Conservation (phyloP, 768 basidiomycete species). For the Mycena metata region DNA sequence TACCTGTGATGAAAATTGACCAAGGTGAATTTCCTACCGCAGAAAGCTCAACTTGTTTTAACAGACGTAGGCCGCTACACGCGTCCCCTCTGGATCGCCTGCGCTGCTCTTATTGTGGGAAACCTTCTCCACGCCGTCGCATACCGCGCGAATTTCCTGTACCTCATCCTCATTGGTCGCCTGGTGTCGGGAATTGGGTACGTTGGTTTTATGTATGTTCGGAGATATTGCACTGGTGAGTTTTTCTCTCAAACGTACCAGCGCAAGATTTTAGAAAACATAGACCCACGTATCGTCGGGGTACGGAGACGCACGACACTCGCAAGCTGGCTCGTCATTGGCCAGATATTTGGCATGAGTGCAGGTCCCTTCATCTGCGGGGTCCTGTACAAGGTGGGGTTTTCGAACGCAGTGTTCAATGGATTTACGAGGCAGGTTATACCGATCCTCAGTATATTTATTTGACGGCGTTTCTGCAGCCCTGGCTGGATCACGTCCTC, state of each 20-base stretch:
- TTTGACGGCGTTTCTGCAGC: too few relatives aligned
- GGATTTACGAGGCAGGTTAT: too few relatives aligned
- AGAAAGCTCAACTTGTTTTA: neutral
- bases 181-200: constrained; percentile 73
- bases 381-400: too few relatives aligned
- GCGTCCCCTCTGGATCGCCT: constrained; percentile 68
- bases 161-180: constrained; percentile 80
- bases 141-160: constrained; percentile 60
- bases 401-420: too few relatives aligned
- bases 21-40: constrained; percentile 54
- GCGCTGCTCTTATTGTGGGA: constrained; percentile 66
- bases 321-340: too few relatives aligned
- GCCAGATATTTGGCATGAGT: too few relatives aligned
- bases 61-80: constrained; percentile 60
- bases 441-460: too few relatives aligned
- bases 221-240: constrained; percentile 71
- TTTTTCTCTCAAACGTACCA: neutral
- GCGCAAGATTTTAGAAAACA: neutral
- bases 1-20: constrained; percentile 71
- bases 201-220: constrained; percentile 76
- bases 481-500: too few relatives aligned
- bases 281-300: constrained; percentile 74
- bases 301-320: too few relatives aligned
- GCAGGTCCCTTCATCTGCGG: too few relatives aligned
- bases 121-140: constrained; percentile 75